phyloP scores from a whole-genome alignment of 805 yeast species.

The Kluyveromyces wickerhamii region DNA sequence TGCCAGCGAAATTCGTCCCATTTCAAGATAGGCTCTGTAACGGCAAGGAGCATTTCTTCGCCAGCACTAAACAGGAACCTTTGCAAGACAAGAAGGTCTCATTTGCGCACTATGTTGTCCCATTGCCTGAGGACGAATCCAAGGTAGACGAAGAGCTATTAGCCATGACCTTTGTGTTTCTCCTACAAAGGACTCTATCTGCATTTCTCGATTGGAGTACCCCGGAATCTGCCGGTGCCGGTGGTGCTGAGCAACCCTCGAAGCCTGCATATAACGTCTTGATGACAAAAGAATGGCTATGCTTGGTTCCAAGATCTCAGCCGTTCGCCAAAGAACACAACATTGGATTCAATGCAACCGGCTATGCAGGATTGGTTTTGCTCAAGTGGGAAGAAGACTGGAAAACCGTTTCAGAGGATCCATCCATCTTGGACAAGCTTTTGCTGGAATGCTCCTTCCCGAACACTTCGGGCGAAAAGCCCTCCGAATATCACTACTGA shows the following conservation, averaged over 20 bases:
- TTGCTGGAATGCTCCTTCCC: slow-evolving; percentile 62
- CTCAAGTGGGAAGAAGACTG: slow-evolving; percentile 59
- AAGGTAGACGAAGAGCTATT: slow-evolving; percentile 48
- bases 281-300: slow-evolving; percentile 75
- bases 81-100: slow-evolving; percentile 53
- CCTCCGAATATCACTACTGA: slow-evolving; percentile 60
- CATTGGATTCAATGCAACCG: slow-evolving; percentile 68
- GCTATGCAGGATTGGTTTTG: slow-evolving; percentile 67
- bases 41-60: slow-evolving; percentile 43
- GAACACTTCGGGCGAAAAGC: slow-evolving; percentile 44
- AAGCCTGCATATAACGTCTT: slow-evolving; percentile 69
- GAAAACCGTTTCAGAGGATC: slow-evolving; percentile 41
- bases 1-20: slow-evolving; percentile 52
- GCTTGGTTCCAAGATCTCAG: slow-evolving; percentile 72
- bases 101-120: slow-evolving; percentile 78
- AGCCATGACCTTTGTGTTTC: slow-evolving; percentile 60
- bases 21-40: slow-evolving; percentile 45
- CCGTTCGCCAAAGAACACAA: slow-evolving; percentile 43
- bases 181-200: slow-evolving; percentile 65
- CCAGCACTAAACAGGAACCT: slow-evolving; percentile 50
- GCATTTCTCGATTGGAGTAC: slow-evolving; percentile 46
- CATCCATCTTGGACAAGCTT: slow-evolving; percentile 38
- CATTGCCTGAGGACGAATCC: slow-evolving; percentile 40
- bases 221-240: slow-evolving; percentile 18
- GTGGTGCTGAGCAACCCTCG: slow-evolving; percentile 6